These are phyloP conservation scores for Paramecium octaurelia DNA, from an alignment of 73 alveolate genomes.

Conservation along the genomic window DNA sequence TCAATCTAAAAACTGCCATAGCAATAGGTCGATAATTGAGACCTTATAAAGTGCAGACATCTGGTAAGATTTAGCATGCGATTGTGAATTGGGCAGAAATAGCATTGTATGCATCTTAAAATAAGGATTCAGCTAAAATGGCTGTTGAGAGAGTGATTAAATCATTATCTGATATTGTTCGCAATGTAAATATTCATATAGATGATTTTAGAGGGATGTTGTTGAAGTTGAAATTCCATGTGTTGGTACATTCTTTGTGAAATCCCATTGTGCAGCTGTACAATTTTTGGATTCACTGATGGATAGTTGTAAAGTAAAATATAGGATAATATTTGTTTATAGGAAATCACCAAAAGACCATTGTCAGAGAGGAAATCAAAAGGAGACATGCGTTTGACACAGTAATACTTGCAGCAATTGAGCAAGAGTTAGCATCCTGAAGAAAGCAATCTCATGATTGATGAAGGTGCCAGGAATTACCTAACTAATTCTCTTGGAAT, in stretches of 20 bases:
- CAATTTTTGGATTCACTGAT: conserved; percentile 45
- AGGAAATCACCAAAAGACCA: conserved; percentile 61
- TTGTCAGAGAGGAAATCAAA: conserved; percentile 51
- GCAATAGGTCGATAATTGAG: conserved; percentile 53
- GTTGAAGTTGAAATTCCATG: conserved; percentile 63
- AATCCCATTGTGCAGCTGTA: conserved; percentile 57
- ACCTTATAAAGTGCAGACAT: conserved; percentile 53
- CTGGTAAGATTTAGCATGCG: conserved; percentile 44
- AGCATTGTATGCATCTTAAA: conserved; percentile 55
- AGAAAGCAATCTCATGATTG: conserved; percentile 25
- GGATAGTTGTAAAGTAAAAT: neutral
- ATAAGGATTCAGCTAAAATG: conserved; percentile 59
- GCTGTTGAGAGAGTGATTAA: conserved; percentile 56
- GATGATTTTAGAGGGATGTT: conserved; percentile 13
- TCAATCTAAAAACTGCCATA: conserved; percentile 54
- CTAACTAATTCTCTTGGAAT: conserved; percentile 39
- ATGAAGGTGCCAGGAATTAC: conserved; percentile 53
- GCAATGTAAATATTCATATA: neutral
- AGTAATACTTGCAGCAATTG: neutral
- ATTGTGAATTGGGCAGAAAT: conserved; percentile 59
- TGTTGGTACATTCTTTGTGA: conserved; percentile 53
- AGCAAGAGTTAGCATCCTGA: neutral
- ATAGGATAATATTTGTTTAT: neutral
- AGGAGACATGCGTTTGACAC: conserved; percentile 58
- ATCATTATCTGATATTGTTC: conserved; percentile 45